A percentile compares a stretch with the other conserved stretches of the same genome.
Evolutionary conservation across 805 yeast species (phyloP).

Genomic region (Ogataea pignaliae): DNA sequence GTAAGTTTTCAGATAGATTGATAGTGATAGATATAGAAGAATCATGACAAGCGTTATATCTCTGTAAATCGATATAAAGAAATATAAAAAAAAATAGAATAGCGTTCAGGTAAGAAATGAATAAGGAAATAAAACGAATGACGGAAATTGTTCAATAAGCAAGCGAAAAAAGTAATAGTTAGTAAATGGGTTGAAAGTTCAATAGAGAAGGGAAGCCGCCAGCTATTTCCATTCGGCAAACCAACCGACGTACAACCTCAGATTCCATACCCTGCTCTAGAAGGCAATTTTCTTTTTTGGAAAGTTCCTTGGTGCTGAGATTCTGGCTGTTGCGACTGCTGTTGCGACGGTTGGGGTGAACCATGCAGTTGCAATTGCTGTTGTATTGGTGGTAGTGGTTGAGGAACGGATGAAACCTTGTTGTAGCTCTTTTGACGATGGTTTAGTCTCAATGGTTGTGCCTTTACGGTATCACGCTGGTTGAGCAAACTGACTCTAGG

Average conservation of each 20-base stretch:
- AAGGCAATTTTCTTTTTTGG: not conserved
- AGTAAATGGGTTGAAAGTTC: too few species aligned
- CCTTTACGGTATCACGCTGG: slow-evolving; percentile 9
- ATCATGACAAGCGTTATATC: too few species aligned
- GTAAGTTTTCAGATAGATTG: too few species aligned
- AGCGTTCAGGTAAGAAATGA: too few species aligned
- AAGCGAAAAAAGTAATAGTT: too few species aligned
- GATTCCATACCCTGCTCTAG: slow-evolving; percentile 9
- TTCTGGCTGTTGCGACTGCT: not conserved
- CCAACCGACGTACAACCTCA: not conserved
- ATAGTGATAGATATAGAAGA: too few species aligned
- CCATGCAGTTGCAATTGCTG: not conserved
- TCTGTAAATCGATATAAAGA: too few species aligned
- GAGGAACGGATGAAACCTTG: not conserved
- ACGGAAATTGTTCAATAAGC: too few species aligned
- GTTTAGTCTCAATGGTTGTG: slow-evolving; percentile 7
- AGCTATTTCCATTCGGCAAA: not conserved
- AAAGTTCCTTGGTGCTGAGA: too few species aligned
- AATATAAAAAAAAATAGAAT: too few species aligned
- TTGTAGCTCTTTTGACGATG: slow-evolving; percentile 2
- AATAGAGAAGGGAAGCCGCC: too few species aligned
- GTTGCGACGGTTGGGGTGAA: not conserved
- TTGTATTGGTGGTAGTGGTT: not conserved
- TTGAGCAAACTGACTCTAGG: slow-evolving; percentile 50
- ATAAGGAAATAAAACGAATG: too few species aligned